phyloP scores from a whole-genome alignment of 2,329 filamentous ascomycete genomes.

The Neoarthrinium moseri region DNA sequence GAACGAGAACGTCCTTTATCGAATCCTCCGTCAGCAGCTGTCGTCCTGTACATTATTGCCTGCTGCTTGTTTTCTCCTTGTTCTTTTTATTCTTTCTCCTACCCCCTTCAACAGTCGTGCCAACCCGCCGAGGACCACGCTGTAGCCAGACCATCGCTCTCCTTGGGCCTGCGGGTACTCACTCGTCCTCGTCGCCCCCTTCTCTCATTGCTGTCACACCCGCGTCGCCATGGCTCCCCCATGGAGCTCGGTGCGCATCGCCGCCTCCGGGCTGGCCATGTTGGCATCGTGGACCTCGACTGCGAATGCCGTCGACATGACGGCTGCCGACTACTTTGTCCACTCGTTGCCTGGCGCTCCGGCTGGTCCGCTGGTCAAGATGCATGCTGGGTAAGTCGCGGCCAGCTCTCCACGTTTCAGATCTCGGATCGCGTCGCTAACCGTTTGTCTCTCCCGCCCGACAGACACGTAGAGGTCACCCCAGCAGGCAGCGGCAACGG shows the following conservation, averaged over 20 bases:
- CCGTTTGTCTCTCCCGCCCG: slow-evolving; percentile 10
- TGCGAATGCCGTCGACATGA: slow-evolving; percentile 39
- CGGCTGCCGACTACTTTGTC: slow-evolving; percentile 87
- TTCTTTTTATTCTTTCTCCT: no score
- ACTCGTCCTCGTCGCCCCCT: not conserved
- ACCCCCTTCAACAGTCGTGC: no score
- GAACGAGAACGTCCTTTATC: no score
- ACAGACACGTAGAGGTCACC: slow-evolving; percentile 86
- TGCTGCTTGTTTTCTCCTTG: not conserved
- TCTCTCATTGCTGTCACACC: not conserved
- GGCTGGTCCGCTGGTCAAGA: slow-evolving; percentile 77
- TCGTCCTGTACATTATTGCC: not conserved
- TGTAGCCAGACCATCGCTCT: not conserved
- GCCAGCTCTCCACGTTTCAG: slow-evolving; percentile 9
- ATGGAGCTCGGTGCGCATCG: slow-evolving; percentile 22
- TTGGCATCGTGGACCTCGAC: slow-evolving; percentile 40
- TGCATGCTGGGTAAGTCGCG: slow-evolving; percentile 86
- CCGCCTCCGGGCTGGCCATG: slow-evolving; percentile 32
- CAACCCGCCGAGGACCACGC: not conserved
- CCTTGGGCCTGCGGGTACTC: no score
- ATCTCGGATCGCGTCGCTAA: not conserved
- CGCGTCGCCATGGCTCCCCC: slow-evolving; percentile 23
- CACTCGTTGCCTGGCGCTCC: slow-evolving; percentile 82
- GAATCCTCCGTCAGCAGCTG: not conserved
- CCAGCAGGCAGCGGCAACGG: slow-evolving; percentile 85